phyloP scores from a whole-genome alignment of 768 basidiomycete species.

The Tricholoma saponaceum region DNA sequence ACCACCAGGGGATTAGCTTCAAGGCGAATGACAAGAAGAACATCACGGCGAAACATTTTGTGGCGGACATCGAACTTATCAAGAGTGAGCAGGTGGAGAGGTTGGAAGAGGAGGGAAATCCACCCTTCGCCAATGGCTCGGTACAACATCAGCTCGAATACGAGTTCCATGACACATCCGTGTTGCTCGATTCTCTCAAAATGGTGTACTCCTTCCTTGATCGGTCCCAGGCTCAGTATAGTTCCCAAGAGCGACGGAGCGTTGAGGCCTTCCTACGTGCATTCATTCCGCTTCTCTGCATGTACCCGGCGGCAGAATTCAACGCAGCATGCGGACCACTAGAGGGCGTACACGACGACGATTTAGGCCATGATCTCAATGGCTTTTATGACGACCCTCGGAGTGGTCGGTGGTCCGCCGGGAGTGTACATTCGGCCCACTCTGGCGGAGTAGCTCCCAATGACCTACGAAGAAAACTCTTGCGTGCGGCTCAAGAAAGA shows the following conservation, averaged over 20 bases:
- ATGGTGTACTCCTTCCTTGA: slow-evolving; percentile 91
- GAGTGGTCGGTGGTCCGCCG: slow-evolving; percentile 45
- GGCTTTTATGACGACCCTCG: slow-evolving; percentile 28
- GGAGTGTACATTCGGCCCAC: slow-evolving; percentile 34
- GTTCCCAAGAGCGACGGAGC: slow-evolving; percentile 68
- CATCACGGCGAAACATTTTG: slow-evolving; percentile 81
- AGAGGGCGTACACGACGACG: slow-evolving; percentile 44
- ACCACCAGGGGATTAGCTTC: slow-evolving; percentile 93
- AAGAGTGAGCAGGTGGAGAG: slow-evolving; percentile 53
- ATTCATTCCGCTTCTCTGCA: slow-evolving; percentile 83
- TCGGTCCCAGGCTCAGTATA: slow-evolving; percentile 74
- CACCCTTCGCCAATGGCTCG: slow-evolving; percentile 40
- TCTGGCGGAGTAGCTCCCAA: slow-evolving; percentile 51
- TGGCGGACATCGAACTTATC: slow-evolving; percentile 70
- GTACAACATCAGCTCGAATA: slow-evolving; percentile 77
- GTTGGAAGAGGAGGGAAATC: slow-evolving; percentile 29
- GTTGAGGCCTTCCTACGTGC: slow-evolving; percentile 83
- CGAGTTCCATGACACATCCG: slow-evolving; percentile 68
- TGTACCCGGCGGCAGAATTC: slow-evolving; percentile 62
- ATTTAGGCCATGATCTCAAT: slow-evolving; percentile 26
- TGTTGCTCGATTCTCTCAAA: slow-evolving; percentile 86
- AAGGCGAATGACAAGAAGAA: slow-evolving; percentile 95
- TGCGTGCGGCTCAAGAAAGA: slow-evolving; percentile 69
- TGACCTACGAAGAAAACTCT: slow-evolving; percentile 77
- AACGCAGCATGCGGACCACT: slow-evolving; percentile 58